Base-by-base conservation (phyloP, 371 early-diverging fungal genomes). In the Mucor saturninus region DNA sequence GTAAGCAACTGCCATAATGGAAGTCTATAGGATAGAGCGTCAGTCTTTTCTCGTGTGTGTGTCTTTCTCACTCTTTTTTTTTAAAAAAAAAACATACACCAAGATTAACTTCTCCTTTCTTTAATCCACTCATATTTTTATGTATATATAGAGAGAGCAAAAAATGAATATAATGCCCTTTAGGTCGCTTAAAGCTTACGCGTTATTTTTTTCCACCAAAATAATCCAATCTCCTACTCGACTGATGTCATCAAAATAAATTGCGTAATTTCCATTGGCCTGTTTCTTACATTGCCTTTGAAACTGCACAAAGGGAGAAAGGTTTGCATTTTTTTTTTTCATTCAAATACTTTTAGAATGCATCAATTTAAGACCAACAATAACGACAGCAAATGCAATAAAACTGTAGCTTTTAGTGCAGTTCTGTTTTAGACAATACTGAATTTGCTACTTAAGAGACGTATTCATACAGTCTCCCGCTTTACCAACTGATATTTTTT, bases 1-100 rank as follows among this genome's bases (percentile, higher is more conserved):
- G 75, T 89, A 99, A 69, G 89, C 85, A 53, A 98, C 96, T 35
- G 99, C 99, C 96, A 99, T 98, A 79, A 99, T 99, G 63, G 99
- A 97, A 52, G 99, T 99, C 96, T 96, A 85, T 11, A 9, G 5
- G 32, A 35, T 35, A 5, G 30, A 30, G 21, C 15, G 53, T 53
- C 15, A 53, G 53, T 50, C 10, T 30, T 5, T 48, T 9, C 3
- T 21, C 28, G 8, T 15, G 49, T 48, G 49, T 48, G 5, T 26
- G 8, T 7, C 5, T 5, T 4, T 21, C 28, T n/a, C 5, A 40
- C n/a, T 52, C 3, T 28, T 4, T 14, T 40, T 5, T 6, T 21
- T 14, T 49, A 5, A n/a, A 42, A 28, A 28, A 45, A 14, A 55
- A 45, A 46, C 80, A 89, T 87, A 93, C 95, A 69, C 98, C 98